Evolutionary conservation across 2,329 filamentous ascomycete species (phyloP), one percentile per base, ranked within the genome.

Genomic region (Leptographium procerum): DNA sequence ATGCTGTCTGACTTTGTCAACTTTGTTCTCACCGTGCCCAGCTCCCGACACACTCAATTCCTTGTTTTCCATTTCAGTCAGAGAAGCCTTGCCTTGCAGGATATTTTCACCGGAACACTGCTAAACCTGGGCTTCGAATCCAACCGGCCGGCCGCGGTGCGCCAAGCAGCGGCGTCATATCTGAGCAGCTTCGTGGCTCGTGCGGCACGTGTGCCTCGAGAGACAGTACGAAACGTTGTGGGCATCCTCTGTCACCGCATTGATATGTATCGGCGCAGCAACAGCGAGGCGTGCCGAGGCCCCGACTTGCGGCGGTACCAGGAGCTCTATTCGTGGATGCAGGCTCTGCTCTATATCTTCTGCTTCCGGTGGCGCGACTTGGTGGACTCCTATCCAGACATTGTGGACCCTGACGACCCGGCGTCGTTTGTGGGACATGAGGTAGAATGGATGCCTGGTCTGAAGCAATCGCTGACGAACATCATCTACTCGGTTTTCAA

Each of bases 301-400:
- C 94, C 94, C 0, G 91, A 99, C 69, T 80, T 95, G 59, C 85
- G 86, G 62, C 85, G 87, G 52, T 96, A 92, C 68, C 84, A 85
- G 53, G 83, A 87, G 16, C 96, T 95, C 72, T 96, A 96, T 70
- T 85, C 88, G 22, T 84, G 91, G 53, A 84, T 88, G n/a, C 91
- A 96, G 71, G 91, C 91, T 1, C 77, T 95, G 3, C 81, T 96
- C 28, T 96, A 96, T 74, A 92, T 95, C 60, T 96, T 95, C 68
- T 99, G 94, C 76, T 99, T 99, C 77, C 86, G 94, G 58, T 99
- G 94, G 94, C 87, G 90, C 61, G 92, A 97, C 67, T 78, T 99
- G 52, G 87, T 89, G 58, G 76, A 82, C 24, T 79, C 81, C 1
- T 81, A 80, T 4, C 76, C 81, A 1, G 79, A 84, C 61, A 78